A percentile compares a stretch with the other conserved stretches of the same genome.
Conservation (phyloP, 73 alveolate genomes). For the Breviolum minutum region DNA sequence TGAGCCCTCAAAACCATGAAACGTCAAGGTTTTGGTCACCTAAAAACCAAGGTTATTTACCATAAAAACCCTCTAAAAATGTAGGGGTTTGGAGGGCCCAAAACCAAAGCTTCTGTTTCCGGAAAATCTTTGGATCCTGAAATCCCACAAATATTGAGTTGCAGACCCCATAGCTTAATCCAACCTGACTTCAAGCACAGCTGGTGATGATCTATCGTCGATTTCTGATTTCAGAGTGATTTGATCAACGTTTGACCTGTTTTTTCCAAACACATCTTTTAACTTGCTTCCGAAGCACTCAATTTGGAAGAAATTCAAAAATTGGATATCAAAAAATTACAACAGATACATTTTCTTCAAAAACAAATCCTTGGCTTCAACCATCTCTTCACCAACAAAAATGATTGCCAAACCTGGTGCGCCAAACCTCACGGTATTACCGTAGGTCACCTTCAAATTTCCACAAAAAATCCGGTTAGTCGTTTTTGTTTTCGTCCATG, state of each 20-base stretch:
- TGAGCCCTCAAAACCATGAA: too few species aligned
- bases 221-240: neutral
- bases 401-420: neutral
- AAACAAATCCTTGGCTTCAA: neutral
- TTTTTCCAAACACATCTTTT: neutral
- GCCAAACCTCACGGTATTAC: neutral
- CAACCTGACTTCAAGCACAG: neutral
- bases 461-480: too few species aligned
- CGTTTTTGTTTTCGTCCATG: too few species aligned
- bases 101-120: neutral
- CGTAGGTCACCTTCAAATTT: neutral
- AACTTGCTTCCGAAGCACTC: neutral
- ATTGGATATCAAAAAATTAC: neutral
- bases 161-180: neutral
- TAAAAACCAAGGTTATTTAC: neutral
- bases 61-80: neutral
- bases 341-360: neutral
- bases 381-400: neutral
- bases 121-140: neutral
- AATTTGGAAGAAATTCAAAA: neutral
- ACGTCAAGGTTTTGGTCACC: too few species aligned
- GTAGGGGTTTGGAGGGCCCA: too few species aligned
- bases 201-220: neutral
- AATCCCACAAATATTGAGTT: neutral
- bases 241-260: neutral